A percentile compares a stretch with the other conserved stretches of the same genome.
phyloP scores from a whole-genome alignment of 768 basidiomycete genomes.

The Cubamyces lactineus region DNA sequence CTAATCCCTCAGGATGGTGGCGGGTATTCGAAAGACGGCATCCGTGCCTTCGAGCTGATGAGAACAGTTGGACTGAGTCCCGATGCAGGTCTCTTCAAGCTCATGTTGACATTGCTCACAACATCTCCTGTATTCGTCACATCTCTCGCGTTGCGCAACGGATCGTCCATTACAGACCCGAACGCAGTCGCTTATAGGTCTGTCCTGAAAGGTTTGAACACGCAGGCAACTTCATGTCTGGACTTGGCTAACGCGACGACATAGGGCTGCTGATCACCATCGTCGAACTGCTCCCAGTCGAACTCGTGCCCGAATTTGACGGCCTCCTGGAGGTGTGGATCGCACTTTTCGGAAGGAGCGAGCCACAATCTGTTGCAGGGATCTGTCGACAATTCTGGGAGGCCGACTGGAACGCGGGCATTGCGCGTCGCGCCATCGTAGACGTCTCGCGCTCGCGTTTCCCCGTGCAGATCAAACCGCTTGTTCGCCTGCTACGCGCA shows the following conservation, averaged over 20 bases:
- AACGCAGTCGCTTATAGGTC: constrained; percentile 82
- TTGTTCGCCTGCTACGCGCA: constrained; percentile 72
- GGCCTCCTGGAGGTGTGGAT: constrained; percentile 77
- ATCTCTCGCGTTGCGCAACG: constrained; percentile 66
- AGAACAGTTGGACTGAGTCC: constrained; percentile 56
- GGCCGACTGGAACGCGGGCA: constrained; percentile 67
- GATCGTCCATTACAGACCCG: constrained; percentile 69
- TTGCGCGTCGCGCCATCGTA: constrained; percentile 75
- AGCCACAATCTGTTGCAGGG: constrained; percentile 59
- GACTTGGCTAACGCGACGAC: constrained; percentile 15
- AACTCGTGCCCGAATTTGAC: constrained; percentile 77
- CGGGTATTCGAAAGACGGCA: constrained; percentile 58
- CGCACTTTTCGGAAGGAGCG: constrained; percentile 77
- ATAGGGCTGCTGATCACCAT: constrained; percentile 77
- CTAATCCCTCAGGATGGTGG: constrained; percentile 46
- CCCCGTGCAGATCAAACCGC: constrained; percentile 73
- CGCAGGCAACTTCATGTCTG: neutral
- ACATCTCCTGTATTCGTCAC: constrained; percentile 79
- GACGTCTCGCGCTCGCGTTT: constrained; percentile 84
- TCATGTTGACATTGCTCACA: constrained; percentile 62
- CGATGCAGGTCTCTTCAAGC: constrained; percentile 60
- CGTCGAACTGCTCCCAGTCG: constrained; percentile 73
- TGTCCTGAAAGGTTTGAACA: constrained; percentile 73
- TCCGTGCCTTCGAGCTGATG: constrained; percentile 62
- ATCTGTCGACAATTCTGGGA: constrained; percentile 87